Evolutionary conservation across 2,329 filamentous ascomycete species (phyloP).

Genomic region (Colletotrichum neosansevieriae): DNA sequence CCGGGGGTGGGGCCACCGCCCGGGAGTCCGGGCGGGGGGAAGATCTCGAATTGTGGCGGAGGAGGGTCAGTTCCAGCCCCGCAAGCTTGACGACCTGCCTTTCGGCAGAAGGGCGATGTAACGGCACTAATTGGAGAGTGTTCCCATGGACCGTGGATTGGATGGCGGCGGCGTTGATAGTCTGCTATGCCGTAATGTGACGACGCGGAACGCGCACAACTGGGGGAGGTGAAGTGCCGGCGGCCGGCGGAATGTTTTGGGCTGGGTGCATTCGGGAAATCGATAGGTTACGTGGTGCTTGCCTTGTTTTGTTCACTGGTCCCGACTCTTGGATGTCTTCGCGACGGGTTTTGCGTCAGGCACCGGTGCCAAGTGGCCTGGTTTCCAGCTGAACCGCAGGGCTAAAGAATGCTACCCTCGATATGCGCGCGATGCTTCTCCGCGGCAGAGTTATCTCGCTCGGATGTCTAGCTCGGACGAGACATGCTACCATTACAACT

Average conservation of each 20-base stretch:
- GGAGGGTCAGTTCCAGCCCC: conserved; percentile 14
- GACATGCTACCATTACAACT: not conserved
- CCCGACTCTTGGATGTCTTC: not conserved
- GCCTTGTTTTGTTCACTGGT: not conserved
- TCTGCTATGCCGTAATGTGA: not conserved
- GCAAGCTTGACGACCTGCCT: conserved; percentile 2
- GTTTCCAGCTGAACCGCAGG: not conserved
- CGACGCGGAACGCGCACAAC: not conserved
- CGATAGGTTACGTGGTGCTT: not conserved
- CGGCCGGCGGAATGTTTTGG: not conserved
- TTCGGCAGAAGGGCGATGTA: conserved; percentile 28
- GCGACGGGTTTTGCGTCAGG: conserved; percentile 18
- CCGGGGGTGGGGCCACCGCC: not conserved
- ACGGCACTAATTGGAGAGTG: not conserved
- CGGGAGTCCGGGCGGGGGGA: conserved; percentile 6
- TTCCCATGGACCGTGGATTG: conserved; percentile 1
- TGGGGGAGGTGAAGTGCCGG: not conserved
- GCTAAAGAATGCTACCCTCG: conserved; percentile 3
- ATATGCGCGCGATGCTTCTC: not conserved
- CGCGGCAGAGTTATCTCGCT: not conserved
- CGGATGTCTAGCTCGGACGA: not conserved
- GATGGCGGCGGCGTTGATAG: not conserved
- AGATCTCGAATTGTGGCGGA: not conserved
- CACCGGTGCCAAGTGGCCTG: conserved; percentile 2
- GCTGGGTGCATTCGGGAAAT: not conserved